These are phyloP conservation scores for Zygnema cylindricum DNA, from an alignment of 139 green algal species.

Conservation along the genomic window DNA sequence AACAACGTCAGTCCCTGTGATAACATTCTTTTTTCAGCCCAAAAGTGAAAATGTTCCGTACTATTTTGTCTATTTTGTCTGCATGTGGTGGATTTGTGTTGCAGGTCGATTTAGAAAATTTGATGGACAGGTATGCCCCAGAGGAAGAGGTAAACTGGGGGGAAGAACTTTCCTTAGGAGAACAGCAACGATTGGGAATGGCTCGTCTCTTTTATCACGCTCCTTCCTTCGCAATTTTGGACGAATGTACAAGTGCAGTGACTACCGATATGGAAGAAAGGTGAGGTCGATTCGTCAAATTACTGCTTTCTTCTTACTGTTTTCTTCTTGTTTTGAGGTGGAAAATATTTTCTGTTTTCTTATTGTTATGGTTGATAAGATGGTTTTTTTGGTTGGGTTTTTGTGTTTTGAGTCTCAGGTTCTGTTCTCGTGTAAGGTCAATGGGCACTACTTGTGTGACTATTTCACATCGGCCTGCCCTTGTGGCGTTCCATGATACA, in stretches of 20 bases:
- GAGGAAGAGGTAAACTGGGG: constrained; percentile 74
- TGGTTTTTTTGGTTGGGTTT: background rate
- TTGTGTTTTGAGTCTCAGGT: constrained; percentile 32
- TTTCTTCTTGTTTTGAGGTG: background rate
- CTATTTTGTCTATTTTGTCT: too few species aligned
- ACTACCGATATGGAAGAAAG: constrained; percentile 79
- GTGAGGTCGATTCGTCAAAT: background rate
- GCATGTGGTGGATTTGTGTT: too few species aligned
- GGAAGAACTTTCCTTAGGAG: constrained; percentile 75
- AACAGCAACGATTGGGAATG: constrained; percentile 84
- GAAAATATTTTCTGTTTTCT: constrained; percentile 1
- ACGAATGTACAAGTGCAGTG: constrained; percentile 81
- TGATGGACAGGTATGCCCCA: constrained; percentile 70
- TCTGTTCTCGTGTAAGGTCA: constrained; percentile 20
- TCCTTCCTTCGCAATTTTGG: constrained; percentile 78
- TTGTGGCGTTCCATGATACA: constrained; percentile 82
- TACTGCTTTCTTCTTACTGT: background rate
- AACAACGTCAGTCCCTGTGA: too few species aligned
- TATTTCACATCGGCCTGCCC: constrained; percentile 79
- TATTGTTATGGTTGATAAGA: constrained; percentile 1
- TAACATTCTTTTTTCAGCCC: too few species aligned
- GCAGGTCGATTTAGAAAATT: constrained; percentile 14
- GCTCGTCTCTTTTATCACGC: constrained; percentile 78
- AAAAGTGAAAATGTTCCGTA: too few species aligned
- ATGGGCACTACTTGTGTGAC: constrained; percentile 81